phyloP scores from a whole-genome alignment of 768 basidiomycete genomes.

The Kwoniella newhampshirensis region DNA sequence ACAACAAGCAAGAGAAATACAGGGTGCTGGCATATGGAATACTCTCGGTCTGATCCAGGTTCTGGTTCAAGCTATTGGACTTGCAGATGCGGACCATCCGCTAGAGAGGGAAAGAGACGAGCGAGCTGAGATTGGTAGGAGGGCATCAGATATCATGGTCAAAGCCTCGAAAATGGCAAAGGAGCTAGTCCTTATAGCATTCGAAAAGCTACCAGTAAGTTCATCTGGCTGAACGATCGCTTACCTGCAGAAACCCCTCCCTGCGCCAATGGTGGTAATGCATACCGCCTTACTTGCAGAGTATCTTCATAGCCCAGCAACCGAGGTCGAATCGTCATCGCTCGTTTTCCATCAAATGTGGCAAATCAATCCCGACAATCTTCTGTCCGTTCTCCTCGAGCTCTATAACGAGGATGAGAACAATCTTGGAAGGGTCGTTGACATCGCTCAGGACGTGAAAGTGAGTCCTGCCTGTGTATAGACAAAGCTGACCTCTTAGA shows the following conservation, averaged over 20 bases:
- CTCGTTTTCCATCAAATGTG: constrained; percentile 95
- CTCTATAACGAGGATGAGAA: constrained; percentile 89
- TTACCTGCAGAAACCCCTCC: constrained; percentile 70
- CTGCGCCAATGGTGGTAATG: constrained; percentile 81
- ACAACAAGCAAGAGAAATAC: constrained; percentile 81
- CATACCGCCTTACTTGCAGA: constrained; percentile 77
- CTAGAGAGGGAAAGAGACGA: constrained; percentile 57
- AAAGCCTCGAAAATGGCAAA: constrained; percentile 90
- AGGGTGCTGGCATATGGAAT: constrained; percentile 86
- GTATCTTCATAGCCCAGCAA: constrained; percentile 63
- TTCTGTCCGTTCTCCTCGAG: constrained; percentile 82
- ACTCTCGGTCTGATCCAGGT: constrained; percentile 86
- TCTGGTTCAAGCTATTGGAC: constrained; percentile 63
- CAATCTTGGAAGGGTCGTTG: constrained; percentile 90
- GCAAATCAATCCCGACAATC: constrained; percentile 82
- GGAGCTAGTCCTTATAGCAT: constrained; percentile 88
- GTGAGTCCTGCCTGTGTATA: constrained; percentile 55
- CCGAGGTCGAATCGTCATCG: constrained; percentile 90
- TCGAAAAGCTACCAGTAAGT: constrained; percentile 85
- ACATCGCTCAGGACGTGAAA: constrained; percentile 92
- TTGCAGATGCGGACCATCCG: constrained; percentile 30
- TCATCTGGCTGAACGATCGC: background rate
- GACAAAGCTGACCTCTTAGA: constrained; percentile 54
- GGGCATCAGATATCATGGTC: constrained; percentile 87
- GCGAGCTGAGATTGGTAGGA: constrained; percentile 67